phyloP scores from a whole-genome alignment of 2,329 filamentous ascomycete genomes.

The Whalleya microplaca region DNA sequence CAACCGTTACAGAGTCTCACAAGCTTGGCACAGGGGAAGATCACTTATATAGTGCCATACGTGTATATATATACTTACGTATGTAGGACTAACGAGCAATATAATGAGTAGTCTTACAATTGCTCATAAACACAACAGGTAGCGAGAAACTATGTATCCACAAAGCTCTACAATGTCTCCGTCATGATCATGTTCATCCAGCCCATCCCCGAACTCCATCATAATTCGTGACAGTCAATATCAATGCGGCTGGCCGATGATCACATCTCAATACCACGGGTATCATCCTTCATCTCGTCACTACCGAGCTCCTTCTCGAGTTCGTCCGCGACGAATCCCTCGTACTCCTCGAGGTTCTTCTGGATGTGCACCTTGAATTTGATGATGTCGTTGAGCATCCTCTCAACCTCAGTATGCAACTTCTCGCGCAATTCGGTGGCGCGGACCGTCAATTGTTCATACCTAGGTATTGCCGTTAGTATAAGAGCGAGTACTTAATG shows the following conservation, averaged over 20 bases:
- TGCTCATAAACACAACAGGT: constrained; percentile 4
- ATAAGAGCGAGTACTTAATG: background rate
- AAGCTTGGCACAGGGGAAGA: no score
- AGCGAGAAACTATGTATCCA: constrained; percentile 1
- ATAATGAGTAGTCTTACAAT: constrained; percentile 2
- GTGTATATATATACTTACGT: no score
- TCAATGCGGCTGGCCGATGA: constrained; percentile 6
- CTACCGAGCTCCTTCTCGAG: constrained; percentile 82
- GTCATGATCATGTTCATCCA: constrained; percentile 20
- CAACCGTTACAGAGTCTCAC: background rate
- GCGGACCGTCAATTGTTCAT: constrained; percentile 87
- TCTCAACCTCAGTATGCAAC: constrained; percentile 95
- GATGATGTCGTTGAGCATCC: constrained; percentile 95
- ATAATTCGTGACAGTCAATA: constrained; percentile 7
- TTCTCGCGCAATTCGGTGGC: constrained; percentile 89
- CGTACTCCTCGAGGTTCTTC: constrained; percentile 89
- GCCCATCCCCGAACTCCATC: constrained; percentile 24
- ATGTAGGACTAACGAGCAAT: no score
- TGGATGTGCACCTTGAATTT: constrained; percentile 98
- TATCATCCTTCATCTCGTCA: constrained; percentile 61
- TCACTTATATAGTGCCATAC: no score
- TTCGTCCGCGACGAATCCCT: constrained; percentile 90
- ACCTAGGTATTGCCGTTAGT: constrained; percentile 53
- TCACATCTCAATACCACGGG: constrained; percentile 52
- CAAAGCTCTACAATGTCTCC: constrained; percentile 3